A percentile compares a stretch with the other conserved stretches of the same genome.
Evolutionary conservation across 768 basidiomycete genomes (phyloP).

Genomic region (Psilocybe cubensis): DNA sequence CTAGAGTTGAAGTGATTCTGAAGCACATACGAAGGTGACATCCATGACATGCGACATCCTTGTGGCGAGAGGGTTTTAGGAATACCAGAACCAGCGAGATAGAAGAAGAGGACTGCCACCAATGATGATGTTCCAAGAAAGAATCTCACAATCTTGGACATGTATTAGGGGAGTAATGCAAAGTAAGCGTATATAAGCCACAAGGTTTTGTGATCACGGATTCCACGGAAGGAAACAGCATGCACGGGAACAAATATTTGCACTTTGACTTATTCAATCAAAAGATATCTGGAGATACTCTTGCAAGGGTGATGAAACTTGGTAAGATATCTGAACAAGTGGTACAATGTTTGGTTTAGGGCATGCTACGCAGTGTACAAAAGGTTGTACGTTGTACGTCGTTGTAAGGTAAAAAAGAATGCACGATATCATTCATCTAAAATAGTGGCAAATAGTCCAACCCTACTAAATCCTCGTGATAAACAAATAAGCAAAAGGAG

Average conservation of each 20-base stretch:
- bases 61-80: slow-evolving; percentile 70
- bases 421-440: background rate
- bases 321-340: too few species aligned
- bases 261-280: too few species aligned
- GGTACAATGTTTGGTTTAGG: too few species aligned
- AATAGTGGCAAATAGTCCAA: background rate
- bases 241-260: too few species aligned
- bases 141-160: slow-evolving; percentile 29
- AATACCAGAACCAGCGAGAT: slow-evolving; percentile 47
- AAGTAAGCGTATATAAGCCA: too few species aligned
- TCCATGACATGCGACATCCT: slow-evolving; percentile 96
- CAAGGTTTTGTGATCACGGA: too few species aligned
- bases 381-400: background rate
- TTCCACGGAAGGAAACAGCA: too few species aligned
- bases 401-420: background rate
- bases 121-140: slow-evolving; percentile 41
- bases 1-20: slow-evolving; percentile 67
- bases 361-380: too few species aligned
- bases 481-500: too few species aligned
- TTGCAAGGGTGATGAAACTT: too few species aligned
- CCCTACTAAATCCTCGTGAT: background rate
- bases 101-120: slow-evolving; percentile 39
- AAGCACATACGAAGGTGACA: slow-evolving; percentile 88
- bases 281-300: too few species aligned
- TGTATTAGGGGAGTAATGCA: slow-evolving; percentile 16